Evolutionary conservation across 345 rosid genomes (phyloP).

Genomic region (Sonneratia alba): DNA sequence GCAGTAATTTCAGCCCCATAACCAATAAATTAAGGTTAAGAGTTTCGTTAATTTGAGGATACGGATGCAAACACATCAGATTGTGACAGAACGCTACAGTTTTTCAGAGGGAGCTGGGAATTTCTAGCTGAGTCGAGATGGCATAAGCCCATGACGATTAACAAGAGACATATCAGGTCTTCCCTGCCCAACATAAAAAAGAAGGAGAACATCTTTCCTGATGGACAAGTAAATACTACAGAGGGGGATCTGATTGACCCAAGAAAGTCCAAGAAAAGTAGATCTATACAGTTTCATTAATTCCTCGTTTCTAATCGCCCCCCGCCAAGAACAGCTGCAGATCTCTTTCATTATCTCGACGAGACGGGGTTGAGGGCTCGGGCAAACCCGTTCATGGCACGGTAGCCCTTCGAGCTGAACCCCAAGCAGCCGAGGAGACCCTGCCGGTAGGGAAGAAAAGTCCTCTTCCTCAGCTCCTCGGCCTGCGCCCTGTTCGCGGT

Average conservation of each 20-base stretch:
- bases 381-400: constrained; percentile 83
- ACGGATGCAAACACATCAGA: no score
- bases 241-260: no score
- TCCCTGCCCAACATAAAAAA: neutral
- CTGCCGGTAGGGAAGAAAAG: constrained; percentile 86
- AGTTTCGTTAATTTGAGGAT: neutral
- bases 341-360: constrained; percentile 38
- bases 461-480: constrained; percentile 94
- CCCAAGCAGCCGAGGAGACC: constrained; percentile 95
- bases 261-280: neutral
- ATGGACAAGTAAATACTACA: neutral
- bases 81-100: no score
- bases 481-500: constrained; percentile 85
- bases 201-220: neutral
- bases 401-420: constrained; percentile 90
- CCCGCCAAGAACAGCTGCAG: constrained; percentile 10
- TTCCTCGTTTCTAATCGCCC: constrained; percentile 7
- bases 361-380: constrained; percentile 89
- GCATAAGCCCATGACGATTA: no score
- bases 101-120: no score
- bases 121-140: no score
- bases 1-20: no score
- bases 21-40: no score
- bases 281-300: constrained; percentile 2
- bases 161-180: neutral